Percentiles rank a stretch among this genome's conserved stretches.
phyloP scores from a whole-genome alignment of 2,329 filamentous ascomycete genomes.

The Nannizziopsis arthrosporioides region DNA sequence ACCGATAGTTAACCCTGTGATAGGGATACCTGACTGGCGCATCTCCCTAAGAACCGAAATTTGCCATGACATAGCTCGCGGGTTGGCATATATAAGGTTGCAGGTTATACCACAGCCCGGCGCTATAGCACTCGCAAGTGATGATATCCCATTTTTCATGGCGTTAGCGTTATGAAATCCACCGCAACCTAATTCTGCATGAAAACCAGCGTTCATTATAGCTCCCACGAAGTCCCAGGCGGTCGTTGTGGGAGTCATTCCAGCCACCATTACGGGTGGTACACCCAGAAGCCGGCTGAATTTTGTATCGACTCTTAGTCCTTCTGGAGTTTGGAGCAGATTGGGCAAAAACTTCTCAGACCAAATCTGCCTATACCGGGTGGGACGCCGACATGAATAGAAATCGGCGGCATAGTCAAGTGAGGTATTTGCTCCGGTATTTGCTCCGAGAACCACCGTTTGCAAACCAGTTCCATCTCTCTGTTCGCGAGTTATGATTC shows the following conservation, averaged over 20 bases:
- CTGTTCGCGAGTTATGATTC: conserved; percentile 92
- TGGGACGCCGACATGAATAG: conserved; percentile 88
- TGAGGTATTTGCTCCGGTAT: conserved; percentile 77
- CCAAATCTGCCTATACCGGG: conserved; percentile 94
- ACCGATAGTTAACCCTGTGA: conserved; percentile 84
- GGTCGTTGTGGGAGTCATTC: conserved; percentile 85
- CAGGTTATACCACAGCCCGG: conserved; percentile 77
- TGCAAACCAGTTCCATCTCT: conserved; percentile 97
- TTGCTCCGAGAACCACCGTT: conserved; percentile 81
- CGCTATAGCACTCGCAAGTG: conserved; percentile 74
- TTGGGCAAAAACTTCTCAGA: conserved; percentile 92
- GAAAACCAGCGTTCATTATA: conserved; percentile 87
- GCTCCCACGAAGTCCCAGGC: conserved; percentile 85
- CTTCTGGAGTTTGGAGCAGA: conserved; percentile 74
- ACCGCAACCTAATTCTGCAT: conserved; percentile 79
- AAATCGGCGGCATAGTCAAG: conserved; percentile 96
- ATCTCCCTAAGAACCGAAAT: conserved; percentile 72
- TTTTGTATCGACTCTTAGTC: conserved; percentile 88
- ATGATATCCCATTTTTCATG: conserved; percentile 70
- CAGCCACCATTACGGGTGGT: conserved; percentile 78
- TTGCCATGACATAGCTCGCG: conserved; percentile 82
- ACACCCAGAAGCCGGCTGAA: conserved; percentile 79
- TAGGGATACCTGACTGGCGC: conserved; percentile 72
- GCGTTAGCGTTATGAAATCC: conserved; percentile 74
- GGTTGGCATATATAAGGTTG: conserved; percentile 86